These are phyloP conservation scores for Clitopilus passeckerianus DNA, from an alignment of 768 basidiomycete genomes.

Conservation along the genomic window DNA sequence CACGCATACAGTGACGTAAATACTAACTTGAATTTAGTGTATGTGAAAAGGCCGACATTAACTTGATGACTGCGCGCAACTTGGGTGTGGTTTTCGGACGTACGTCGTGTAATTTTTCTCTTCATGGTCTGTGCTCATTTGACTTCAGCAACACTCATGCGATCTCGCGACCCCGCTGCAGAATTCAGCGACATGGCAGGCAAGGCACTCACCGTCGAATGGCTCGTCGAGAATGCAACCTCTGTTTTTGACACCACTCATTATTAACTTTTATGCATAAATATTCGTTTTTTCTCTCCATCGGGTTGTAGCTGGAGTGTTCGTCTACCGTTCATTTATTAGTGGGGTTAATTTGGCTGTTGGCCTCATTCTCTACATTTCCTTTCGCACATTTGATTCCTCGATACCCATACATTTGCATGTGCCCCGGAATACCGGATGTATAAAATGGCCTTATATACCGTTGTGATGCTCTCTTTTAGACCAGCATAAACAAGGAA, in stretches of 20 bases:
- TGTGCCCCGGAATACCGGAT: not conserved
- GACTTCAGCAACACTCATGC: conserved; percentile 82
- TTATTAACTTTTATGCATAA: conserved; percentile 15
- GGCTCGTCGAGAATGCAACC: conserved; percentile 88
- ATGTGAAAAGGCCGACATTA: conserved; percentile 59
- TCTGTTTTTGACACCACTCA: conserved; percentile 35
- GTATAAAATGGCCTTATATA: not conserved
- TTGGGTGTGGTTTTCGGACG: conserved; percentile 98
- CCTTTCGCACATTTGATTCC: not conserved
- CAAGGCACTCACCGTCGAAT: conserved; percentile 89
- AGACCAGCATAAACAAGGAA: too few species aligned
- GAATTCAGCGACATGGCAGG: conserved; percentile 99
- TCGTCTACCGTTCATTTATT: not conserved
- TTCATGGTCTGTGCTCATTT: not conserved
- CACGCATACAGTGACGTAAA: not conserved
- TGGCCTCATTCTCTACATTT: not conserved
- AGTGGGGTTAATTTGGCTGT: not conserved
- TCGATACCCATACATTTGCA: not conserved
- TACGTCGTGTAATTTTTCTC: conserved; percentile 38
- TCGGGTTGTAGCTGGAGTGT: not conserved
- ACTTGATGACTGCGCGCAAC: conserved; percentile 94
- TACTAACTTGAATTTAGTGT: conserved; percentile 40
- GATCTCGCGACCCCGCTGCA: conserved; percentile 76
- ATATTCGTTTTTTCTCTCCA: conserved; percentile 10
- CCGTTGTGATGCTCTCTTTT: too few species aligned